These are phyloP conservation scores for Lithocarpus polystachyus DNA, from an alignment of 306 rosid genomes.

Conservation along the genomic window DNA sequence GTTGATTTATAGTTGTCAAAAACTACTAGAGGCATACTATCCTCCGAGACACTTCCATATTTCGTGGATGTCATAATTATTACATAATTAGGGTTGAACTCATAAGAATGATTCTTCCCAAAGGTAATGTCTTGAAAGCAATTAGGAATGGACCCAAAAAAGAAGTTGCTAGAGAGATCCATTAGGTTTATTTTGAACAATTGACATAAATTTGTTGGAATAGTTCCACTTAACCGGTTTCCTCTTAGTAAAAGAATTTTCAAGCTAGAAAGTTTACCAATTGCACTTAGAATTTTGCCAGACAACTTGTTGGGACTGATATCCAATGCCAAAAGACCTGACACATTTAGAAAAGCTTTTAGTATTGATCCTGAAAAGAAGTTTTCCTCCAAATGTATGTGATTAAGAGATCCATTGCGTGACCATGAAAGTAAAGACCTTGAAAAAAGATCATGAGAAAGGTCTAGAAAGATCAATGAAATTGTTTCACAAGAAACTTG, in stretches of 20 bases:
- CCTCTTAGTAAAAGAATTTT: not conserved
- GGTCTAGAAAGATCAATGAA: not conserved
- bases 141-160: not conserved
- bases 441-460: not conserved
- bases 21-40: no score
- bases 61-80: no score
- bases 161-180: conserved; percentile 6
- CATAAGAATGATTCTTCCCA: not conserved
- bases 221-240: not conserved
- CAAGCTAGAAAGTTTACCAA: not conserved
- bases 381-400: not conserved
- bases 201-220: not conserved
- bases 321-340: not conserved
- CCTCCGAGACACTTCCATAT: no score
- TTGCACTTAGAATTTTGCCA: not conserved
- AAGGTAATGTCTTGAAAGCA: conserved; percentile 1
- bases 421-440: conserved; percentile 5
- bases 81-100: no score
- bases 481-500: not conserved
- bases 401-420: not conserved
- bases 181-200: not conserved
- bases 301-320: not conserved
- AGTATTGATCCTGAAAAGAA: not conserved
- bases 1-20: no score
- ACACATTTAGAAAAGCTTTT: not conserved